Evolutionary conservation across 148 eudicot species (phyloP).

Genomic region (Spergularia marina): DNA sequence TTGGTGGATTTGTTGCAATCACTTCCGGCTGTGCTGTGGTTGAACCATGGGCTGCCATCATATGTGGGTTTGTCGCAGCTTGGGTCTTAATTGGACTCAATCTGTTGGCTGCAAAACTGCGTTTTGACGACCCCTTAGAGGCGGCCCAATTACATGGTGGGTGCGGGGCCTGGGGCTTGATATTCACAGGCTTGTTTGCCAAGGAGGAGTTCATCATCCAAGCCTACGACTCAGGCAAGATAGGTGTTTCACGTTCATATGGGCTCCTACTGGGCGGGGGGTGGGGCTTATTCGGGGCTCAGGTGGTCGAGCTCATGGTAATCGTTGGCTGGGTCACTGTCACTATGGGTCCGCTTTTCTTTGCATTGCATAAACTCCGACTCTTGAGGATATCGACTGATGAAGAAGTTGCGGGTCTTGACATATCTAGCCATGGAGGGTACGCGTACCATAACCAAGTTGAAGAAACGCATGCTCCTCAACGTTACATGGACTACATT

Average conservation of each 20-base stretch:
- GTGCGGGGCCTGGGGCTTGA: constrained; percentile 79
- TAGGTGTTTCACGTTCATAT: constrained; percentile 40
- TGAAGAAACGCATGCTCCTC: constrained; percentile 20
- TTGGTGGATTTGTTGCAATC: constrained; percentile 68
- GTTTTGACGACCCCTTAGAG: constrained; percentile 63
- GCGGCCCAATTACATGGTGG: constrained; percentile 76
- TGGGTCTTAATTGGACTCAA: constrained; percentile 71
- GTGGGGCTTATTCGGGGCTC: constrained; percentile 63
- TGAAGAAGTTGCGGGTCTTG: constrained; percentile 74
- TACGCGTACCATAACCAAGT: constrained; percentile 46
- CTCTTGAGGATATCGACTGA: constrained; percentile 55
- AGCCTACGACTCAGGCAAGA: constrained; percentile 46
- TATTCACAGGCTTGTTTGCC: constrained; percentile 67
- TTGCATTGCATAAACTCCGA: constrained; percentile 43
- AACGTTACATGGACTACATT: constrained; percentile 21
- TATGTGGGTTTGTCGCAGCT: constrained; percentile 30
- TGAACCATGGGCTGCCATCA: constrained; percentile 31
- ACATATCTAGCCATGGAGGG: constrained; percentile 77
- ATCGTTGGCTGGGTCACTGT: constrained; percentile 63
- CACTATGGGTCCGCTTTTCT: constrained; percentile 75
- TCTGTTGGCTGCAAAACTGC: constrained; percentile 39
- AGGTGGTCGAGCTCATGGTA: constrained; percentile 44
- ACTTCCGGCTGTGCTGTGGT: constrained; percentile 32
- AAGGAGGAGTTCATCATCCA: constrained; percentile 63
- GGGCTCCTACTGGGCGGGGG: constrained; percentile 75